A percentile compares a stretch with the other conserved stretches of the same genome.
These are phyloP conservation scores for Backusella parvicylindrica DNA, from an alignment of 192 early-diverging fungal species.

Conservation along the genomic window DNA sequence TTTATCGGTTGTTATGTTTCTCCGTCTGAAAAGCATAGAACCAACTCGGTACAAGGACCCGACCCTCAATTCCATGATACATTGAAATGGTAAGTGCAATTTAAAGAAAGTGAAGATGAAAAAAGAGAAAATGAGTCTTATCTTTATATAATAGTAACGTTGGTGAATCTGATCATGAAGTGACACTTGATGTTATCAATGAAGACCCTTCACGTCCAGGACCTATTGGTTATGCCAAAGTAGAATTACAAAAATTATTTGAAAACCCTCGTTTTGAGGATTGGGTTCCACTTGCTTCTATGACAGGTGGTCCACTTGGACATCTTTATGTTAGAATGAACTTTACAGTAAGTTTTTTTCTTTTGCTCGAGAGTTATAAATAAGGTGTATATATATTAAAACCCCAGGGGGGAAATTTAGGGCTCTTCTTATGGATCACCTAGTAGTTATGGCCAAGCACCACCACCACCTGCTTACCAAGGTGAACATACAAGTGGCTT, in stretches of 20 bases:
- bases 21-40: constrained; percentile 31
- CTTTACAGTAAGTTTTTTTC: constrained; percentile 8
- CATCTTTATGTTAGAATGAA: background rate
- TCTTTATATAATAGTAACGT: constrained; percentile 13
- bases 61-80: constrained; percentile 29
- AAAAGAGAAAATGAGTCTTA: background rate
- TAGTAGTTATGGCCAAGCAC: background rate
- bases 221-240: constrained; percentile 17
- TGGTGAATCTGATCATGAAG: background rate
- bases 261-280: background rate
- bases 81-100: constrained; percentile 10
- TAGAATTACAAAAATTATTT: background rate
- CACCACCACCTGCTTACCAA: background rate
- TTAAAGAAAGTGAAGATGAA: background rate
- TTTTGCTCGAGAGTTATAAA: too few species aligned
- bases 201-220: constrained; percentile 21
- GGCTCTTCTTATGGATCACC: background rate
- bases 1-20: constrained; percentile 32
- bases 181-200: constrained; percentile 29
- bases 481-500: background rate
- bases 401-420: too few species aligned
- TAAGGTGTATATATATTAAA: background rate
- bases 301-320: constrained; percentile 6
- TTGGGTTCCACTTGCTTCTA: background rate
- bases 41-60: constrained; percentile 18